Conservation (phyloP, 495 filamentous ascomycete genomes). For the Talaromyces ruber region DNA sequence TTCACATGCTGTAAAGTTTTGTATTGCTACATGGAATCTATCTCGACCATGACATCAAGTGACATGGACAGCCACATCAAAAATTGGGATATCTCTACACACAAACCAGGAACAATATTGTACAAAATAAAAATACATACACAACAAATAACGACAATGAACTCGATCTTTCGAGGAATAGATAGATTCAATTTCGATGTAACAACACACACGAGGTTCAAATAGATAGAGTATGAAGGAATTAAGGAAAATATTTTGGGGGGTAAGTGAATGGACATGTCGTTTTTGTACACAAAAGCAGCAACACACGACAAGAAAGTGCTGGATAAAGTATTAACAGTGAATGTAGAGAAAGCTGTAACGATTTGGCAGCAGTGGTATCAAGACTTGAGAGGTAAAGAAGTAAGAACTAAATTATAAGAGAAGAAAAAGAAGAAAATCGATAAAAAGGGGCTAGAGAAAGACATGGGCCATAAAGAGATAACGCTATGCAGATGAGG, state of each 20-base stretch:
- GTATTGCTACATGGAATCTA: neutral
- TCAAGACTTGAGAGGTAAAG: conserved; percentile 8
- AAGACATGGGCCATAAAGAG: neutral
- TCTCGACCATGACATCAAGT: neutral
- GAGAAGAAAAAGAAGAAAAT: neutral
- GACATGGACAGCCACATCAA: neutral
- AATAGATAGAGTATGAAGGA: neutral
- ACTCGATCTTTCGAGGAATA: neutral
- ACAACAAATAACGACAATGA: neutral
- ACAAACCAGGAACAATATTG: neutral
- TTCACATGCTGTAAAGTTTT: neutral
- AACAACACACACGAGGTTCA: neutral
- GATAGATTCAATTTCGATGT: neutral
- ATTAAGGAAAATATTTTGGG: neutral
- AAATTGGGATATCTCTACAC: neutral
- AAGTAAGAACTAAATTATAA: conserved; percentile 9
- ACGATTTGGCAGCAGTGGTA: conserved; percentile 9
- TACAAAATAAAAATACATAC: neutral
- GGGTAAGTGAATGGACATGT: neutral
- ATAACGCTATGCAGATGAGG: conserved; percentile 5
- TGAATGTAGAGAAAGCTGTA: conserved; percentile 1
- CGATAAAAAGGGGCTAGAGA: neutral
- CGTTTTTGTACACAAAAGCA: conserved; percentile 1
- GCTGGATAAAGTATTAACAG: conserved; percentile 2
- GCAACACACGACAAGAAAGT: conserved; percentile 1